Conservation (phyloP, 768 basidiomycete species). For the Lepiota venenata region DNA sequence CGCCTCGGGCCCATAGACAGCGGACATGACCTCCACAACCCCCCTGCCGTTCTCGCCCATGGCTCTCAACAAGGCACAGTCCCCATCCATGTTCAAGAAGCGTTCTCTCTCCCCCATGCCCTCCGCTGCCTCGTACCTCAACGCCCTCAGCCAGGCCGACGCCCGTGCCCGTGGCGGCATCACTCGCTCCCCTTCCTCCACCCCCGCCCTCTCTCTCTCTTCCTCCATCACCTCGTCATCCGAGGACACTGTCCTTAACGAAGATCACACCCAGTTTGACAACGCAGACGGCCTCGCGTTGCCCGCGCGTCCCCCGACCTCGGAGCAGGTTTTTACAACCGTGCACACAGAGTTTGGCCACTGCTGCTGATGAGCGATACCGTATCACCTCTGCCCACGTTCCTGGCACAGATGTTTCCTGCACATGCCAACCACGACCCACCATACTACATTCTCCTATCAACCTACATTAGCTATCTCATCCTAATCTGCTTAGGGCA, state of each 20-base stretch:
- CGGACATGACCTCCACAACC: not conserved
- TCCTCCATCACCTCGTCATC: constrained; percentile 69
- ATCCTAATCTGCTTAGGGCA: constrained; percentile 91
- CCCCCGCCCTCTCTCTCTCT: constrained; percentile 71
- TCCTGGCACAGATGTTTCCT: constrained; percentile 42
- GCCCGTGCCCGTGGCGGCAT: constrained; percentile 52
- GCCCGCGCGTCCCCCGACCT: constrained; percentile 70
- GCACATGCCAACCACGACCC: constrained; percentile 76
- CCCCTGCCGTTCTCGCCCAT: constrained; percentile 54
- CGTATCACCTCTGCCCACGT: constrained; percentile 67
- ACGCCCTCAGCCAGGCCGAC: constrained; percentile 49
- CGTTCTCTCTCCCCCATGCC: constrained; percentile 29
- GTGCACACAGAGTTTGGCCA: constrained; percentile 93
- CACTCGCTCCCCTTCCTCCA: constrained; percentile 47
- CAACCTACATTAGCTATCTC: constrained; percentile 92
- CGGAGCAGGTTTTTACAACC: constrained; percentile 73
- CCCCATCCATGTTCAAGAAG: constrained; percentile 62
- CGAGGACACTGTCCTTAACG: constrained; percentile 62
- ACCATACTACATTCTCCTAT: constrained; percentile 87
- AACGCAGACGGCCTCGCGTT: constrained; percentile 54
- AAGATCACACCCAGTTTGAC: constrained; percentile 43
- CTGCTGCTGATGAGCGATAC: constrained; percentile 72
- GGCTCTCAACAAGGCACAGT: constrained; percentile 50
- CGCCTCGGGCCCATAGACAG: not conserved
- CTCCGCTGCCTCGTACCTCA: constrained; percentile 41